Conservation (phyloP, 495 filamentous ascomycete genomes). For the Lophium mytilinum region DNA sequence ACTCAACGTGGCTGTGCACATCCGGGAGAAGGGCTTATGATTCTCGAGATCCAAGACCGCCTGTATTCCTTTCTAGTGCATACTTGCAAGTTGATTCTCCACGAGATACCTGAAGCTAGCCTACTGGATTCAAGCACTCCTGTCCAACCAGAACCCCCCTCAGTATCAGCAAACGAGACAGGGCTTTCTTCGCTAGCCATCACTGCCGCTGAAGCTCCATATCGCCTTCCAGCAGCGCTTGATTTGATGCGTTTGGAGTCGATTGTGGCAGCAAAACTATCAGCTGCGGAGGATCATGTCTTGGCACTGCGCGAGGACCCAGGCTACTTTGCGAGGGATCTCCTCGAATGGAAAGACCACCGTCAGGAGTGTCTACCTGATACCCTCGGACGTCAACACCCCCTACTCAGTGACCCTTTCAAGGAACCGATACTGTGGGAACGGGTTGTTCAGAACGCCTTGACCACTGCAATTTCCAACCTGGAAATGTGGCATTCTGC, state of each 20-base stretch:
- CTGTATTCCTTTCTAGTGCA: constrained; percentile 39
- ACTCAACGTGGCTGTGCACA: constrained; percentile 24
- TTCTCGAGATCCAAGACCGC: constrained; percentile 41
- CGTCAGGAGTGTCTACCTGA: constrained; percentile 34
- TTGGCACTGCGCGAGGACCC: constrained; percentile 50
- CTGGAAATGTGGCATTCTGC: constrained; percentile 29
- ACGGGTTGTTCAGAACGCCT: constrained; percentile 26
- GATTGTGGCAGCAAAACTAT: constrained; percentile 34
- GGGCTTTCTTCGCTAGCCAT: constrained; percentile 28
- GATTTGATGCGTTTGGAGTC: constrained; percentile 37
- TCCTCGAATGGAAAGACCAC: constrained; percentile 38
- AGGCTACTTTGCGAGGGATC: constrained; percentile 38
- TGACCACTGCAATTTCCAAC: constrained; percentile 23
- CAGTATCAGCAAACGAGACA: constrained; percentile 3
- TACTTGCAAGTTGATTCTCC: constrained; percentile 37
- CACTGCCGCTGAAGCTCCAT: constrained; percentile 41
- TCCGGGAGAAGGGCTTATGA: constrained; percentile 39
- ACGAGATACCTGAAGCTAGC: constrained; percentile 30
- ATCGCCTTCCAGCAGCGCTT: constrained; percentile 35
- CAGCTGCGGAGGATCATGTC: constrained; percentile 42
- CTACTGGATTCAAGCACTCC: constrained; percentile 21
- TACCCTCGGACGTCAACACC: constrained; percentile 26
- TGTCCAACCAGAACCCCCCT: constrained; percentile 26
- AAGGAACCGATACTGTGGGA: constrained; percentile 30
- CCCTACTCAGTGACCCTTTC: constrained; percentile 14